Percentiles rank a stretch among this genome's conserved stretches.
Conservation (phyloP, 192 early-diverging fungal genomes). For the Backusella morwellensis region DNA sequence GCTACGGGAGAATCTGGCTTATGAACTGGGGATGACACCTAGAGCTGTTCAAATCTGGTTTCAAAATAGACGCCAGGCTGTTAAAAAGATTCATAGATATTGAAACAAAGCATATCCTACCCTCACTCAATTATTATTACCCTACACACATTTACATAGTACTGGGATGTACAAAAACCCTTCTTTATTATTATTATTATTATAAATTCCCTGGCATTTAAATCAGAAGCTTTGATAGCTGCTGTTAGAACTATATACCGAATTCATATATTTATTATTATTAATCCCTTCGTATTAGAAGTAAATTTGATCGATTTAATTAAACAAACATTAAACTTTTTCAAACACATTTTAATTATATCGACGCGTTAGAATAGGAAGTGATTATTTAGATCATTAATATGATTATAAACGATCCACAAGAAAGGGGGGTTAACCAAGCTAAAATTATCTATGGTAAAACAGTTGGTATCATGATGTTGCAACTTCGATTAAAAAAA, state of each 20-base stretch:
- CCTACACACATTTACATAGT: neutral
- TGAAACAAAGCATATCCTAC: neutral
- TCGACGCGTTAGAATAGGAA: too few species aligned
- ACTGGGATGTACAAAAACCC: neutral
- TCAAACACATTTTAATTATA: too few species aligned
- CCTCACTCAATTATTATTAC: neutral
- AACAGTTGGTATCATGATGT: too few species aligned
- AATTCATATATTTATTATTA: neutral
- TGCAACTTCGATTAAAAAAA: too few species aligned
- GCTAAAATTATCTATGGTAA: too few species aligned
- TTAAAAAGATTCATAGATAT: constrained; percentile 5
- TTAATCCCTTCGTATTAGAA: too few species aligned
- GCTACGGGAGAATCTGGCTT: constrained; percentile 33
- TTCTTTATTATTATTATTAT: neutral
- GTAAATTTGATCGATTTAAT: too few species aligned
- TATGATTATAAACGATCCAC: too few species aligned
- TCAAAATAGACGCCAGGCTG: constrained; percentile 68
- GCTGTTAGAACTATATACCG: neutral
- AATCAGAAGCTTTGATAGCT: neutral
- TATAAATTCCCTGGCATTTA: neutral
- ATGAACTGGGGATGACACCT: constrained; percentile 64
- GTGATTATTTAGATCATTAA: too few species aligned
- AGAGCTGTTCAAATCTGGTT: constrained; percentile 84
- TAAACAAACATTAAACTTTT: too few species aligned
- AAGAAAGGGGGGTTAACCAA: too few species aligned